phyloP scores from a whole-genome alignment of 1,284 basidiomycete species.

The Tylopilus sp. region DNA sequence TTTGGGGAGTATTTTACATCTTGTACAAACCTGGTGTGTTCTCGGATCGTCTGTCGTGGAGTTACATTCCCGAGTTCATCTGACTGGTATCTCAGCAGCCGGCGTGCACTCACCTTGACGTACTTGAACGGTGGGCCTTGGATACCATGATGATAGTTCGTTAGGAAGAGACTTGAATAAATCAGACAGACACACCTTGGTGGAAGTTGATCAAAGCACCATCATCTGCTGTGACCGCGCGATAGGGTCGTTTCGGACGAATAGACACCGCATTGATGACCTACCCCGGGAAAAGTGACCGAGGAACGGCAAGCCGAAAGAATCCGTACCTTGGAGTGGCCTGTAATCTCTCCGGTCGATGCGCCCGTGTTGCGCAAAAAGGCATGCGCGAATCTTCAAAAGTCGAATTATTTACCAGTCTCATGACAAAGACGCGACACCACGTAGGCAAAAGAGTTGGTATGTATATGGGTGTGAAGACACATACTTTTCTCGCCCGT shows the following conservation, averaged over 20 bases:
- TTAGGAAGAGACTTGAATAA: neutral
- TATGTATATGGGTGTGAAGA: neutral
- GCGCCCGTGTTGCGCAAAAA: slow-evolving; percentile 92
- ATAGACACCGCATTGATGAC: slow-evolving; percentile 93
- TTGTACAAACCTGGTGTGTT: slow-evolving; percentile 95
- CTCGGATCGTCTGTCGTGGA: slow-evolving; percentile 75
- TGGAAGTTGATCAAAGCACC: slow-evolving; percentile 88
- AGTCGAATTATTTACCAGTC: neutral
- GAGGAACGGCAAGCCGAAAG: neutral
- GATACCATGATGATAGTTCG: slow-evolving; percentile 1
- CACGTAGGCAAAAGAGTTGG: no score
- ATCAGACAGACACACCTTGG: slow-evolving; percentile 59
- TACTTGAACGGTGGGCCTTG: slow-evolving; percentile 91
- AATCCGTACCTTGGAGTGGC: slow-evolving; percentile 85
- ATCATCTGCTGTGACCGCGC: slow-evolving; percentile 90
- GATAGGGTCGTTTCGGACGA: slow-evolving; percentile 90
- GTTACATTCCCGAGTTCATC: neutral
- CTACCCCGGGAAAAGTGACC: slow-evolving; percentile 47
- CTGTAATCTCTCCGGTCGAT: slow-evolving; percentile 93
- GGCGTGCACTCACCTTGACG: slow-evolving; percentile 68
- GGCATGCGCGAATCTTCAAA: slow-evolving; percentile 81
- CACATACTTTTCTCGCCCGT: slow-evolving; percentile 88
- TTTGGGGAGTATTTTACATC: slow-evolving; percentile 89
- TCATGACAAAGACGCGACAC: neutral
- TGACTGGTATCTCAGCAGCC: neutral